These are phyloP conservation scores for Arthrobotrys conoides DNA, from an alignment of 2,329 filamentous ascomycete species.

Conservation along the genomic window DNA sequence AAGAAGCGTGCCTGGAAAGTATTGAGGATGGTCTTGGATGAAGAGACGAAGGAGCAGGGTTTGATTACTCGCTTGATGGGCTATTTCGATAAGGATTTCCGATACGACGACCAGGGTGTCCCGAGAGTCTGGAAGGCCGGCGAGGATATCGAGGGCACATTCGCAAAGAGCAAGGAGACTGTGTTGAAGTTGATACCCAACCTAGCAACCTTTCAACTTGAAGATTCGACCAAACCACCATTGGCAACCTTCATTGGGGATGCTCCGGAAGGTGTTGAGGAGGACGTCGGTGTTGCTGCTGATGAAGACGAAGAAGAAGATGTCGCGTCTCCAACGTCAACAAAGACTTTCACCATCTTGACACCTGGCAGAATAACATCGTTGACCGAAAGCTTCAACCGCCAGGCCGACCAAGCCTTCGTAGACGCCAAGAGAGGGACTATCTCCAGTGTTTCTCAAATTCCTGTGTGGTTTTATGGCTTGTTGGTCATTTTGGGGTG, in stretches of 20 bases:
- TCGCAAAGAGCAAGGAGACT: slow-evolving; percentile 91
- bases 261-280: slow-evolving; percentile 82
- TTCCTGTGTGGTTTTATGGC: slow-evolving; percentile 94
- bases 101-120: slow-evolving; percentile 94
- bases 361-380: slow-evolving; percentile 51
- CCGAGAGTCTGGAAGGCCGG: slow-evolving; percentile 96
- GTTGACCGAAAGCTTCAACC: slow-evolving; percentile 94
- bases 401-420: slow-evolving; percentile 96
- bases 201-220: slow-evolving; percentile 84
- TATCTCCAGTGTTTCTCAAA: slow-evolving; percentile 92
- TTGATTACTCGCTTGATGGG: slow-evolving; percentile 58
- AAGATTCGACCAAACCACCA: slow-evolving; percentile 83
- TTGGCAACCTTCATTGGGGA: slow-evolving; percentile 73
- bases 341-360: slow-evolving; percentile 75
- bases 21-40: slow-evolving; percentile 89
- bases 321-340: slow-evolving; percentile 90
- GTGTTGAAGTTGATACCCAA: slow-evolving; percentile 92
- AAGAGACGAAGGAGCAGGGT: slow-evolving; percentile 72
- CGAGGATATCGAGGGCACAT: slow-evolving; percentile 96
- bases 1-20: slow-evolving; percentile 95
- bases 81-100: slow-evolving; percentile 95
- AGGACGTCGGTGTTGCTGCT: slow-evolving; percentile 85
- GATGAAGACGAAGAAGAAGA: slow-evolving; percentile 98
- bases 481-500: slow-evolving; percentile 92
- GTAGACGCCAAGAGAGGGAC: slow-evolving; percentile 98